Base-by-base conservation (phyloP, 2,329 filamentous ascomycete genomes). In the Xylariaceae sp. region DNA sequence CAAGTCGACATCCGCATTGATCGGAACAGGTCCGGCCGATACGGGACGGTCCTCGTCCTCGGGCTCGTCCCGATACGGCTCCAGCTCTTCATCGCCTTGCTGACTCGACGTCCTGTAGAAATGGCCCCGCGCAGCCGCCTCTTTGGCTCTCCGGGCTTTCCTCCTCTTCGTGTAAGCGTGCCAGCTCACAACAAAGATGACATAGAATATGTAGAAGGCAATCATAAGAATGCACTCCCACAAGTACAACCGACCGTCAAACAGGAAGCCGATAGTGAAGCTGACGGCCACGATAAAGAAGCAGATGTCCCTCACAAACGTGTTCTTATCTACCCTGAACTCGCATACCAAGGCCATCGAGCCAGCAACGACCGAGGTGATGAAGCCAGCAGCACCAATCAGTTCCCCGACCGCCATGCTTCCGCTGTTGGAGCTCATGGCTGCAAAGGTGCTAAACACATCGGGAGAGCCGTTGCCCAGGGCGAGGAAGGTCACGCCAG, bases 401-500 rank as follows among this genome's bases (percentile, higher is more conserved):
- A 98, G 72, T 66, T 98, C 92, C 31, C 92, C 92, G 28, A 98
- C 81, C 1, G 92, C 92, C 71, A 98, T 77, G 67, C 89, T 94
- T n/a, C 90, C 90, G 59, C 89, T 96, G 57, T 97, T 88, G 16
- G 89, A 95, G 56, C 82, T 83, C 88, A 98, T 97, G 51, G 92
- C 94, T 12, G 92, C 92, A 65, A 98, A 97, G 2, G 92, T 98
- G 50, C 89, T 96, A 64, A 98, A 98, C 31, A 98, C 89, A 63
- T 98, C 92, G 2, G 92, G 92, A 46, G 90, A 97, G 36, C 92
- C 92, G 68, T 98, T 98, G 49, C 92, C 92, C 64, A 98, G 94
- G 7, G 92, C 92, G 36, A 98, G 68, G 55, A 98, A 94, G 0
- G 92, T 98, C 18, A 98, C 94, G 24, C 92, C 92, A 0, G 92